Evolutionary conservation across 2,329 filamentous ascomycete genomes (phyloP).

Genomic region (Trichocomaceae sp.): DNA sequence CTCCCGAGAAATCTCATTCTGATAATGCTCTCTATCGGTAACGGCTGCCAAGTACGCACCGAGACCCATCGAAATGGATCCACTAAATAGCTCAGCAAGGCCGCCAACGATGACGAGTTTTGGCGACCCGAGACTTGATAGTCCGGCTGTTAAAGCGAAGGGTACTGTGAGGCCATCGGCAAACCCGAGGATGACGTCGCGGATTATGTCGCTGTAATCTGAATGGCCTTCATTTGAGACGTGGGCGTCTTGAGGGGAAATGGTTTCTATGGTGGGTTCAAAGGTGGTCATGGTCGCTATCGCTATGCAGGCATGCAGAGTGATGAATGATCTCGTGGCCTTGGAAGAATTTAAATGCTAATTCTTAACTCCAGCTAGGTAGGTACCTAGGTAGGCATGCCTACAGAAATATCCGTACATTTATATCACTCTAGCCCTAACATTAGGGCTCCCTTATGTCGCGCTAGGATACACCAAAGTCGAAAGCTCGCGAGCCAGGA

Average conservation of each 20-base stretch:
- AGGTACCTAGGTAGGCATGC: no score
- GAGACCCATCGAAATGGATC: constrained; percentile 65
- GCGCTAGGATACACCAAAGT: no score
- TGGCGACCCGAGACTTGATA: constrained; percentile 50
- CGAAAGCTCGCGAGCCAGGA: no score
- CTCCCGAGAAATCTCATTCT: constrained; percentile 45
- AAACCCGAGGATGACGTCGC: constrained; percentile 61
- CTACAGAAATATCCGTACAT: no score
- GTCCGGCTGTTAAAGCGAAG: constrained; percentile 65
- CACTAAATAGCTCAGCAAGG: constrained; percentile 63
- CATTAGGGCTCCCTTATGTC: no score
- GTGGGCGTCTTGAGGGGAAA: constrained; percentile 4
- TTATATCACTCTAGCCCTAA: no score
- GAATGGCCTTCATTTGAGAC: constrained; percentile 5
- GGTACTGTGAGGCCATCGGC: constrained; percentile 68
- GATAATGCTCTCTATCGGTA: constrained; percentile 20
- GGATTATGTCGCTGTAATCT: constrained; percentile 3
- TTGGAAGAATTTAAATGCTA: no score
- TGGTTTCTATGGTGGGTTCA: no score
- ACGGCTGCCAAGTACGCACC: constrained; percentile 59
- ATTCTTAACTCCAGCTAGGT: no score
- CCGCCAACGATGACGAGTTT: constrained; percentile 60
- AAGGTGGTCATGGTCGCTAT: no score
- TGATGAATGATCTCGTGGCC: no score
- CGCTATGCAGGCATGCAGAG: no score